Percentiles rank a stretch among this genome's conserved stretches.
These are phyloP conservation scores for Pharus latifolius DNA, from an alignment of 176 grass and related monocot genomes.

Conservation along the genomic window DNA sequence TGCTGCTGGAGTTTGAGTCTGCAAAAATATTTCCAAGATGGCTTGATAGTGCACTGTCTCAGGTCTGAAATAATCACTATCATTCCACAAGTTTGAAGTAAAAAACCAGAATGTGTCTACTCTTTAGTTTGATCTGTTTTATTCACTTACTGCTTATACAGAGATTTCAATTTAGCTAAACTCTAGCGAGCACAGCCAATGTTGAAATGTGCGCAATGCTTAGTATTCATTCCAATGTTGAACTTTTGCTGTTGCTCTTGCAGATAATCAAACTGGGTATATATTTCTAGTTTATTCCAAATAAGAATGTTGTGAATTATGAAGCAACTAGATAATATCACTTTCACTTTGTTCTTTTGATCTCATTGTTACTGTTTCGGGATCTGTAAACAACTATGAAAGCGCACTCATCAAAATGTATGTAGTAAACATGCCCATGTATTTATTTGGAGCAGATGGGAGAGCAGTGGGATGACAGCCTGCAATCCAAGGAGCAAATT, in stretches of 20 bases:
- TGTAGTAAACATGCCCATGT: neutral
- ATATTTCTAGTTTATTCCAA: neutral
- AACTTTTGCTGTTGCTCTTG: neutral
- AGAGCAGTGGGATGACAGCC: slow-evolving; percentile 65
- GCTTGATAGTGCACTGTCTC: neutral
- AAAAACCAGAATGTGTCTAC: neutral
- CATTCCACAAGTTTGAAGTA: neutral
- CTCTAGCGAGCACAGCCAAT: neutral
- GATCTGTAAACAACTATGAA: neutral
- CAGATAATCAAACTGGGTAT: neutral
- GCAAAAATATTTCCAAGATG: neutral
- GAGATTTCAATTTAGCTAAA: neutral
- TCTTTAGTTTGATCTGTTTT: neutral
- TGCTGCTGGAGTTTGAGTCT: neutral
- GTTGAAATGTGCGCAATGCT: neutral
- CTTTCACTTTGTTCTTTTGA: neutral
- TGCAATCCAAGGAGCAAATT: slow-evolving; percentile 55
- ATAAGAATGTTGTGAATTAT: neutral
- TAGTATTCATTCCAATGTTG: neutral
- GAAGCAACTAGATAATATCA: neutral
- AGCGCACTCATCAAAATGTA: neutral
- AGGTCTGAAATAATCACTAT: neutral
- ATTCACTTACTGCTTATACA: neutral
- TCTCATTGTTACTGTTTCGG: neutral
- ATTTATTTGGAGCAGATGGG: slow-evolving; percentile 32